Evolutionary conservation across 2,329 filamentous ascomycete genomes (phyloP), one percentile per base, ranked within the genome.

Genomic region (Colletotrichum navitas): DNA sequence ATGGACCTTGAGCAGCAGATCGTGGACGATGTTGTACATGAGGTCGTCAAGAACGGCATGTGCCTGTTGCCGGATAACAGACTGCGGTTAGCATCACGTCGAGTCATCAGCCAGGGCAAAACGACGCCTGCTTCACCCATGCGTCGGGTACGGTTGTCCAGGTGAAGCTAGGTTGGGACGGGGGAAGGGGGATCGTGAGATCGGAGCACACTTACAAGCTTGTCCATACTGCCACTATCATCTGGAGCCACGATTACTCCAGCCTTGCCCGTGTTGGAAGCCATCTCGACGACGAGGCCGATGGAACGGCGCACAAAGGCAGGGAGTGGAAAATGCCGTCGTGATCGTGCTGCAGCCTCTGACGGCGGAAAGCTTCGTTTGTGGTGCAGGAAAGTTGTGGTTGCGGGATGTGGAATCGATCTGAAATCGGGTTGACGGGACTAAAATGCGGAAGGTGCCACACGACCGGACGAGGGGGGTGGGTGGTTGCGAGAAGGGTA

Each of bases 11-110:
- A 94, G 86, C 74, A 94, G 85, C 63, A 94, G 86, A 79, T 93
- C 92, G 80, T 93, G 91, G 75, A 95, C 87, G 77, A 95, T 88
- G 80, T 93, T 94, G 83, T 92, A 90, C 73, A 95, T 84, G 67
- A 92, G 82, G 78, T 95, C 92, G 77, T 94, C 91, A 77, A 95
- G 86, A 72, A 95, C 88, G 29, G 87, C 83, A 78, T 90, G 87
- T 74, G 90, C 85, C 90, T 91, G 75, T 47, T 43, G 63, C 26
- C 32, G 61, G 56, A 63, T 66, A 58, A 36, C 62, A 66, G 39
- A 67, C 62, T 32, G 32, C 47, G 58, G 51, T 68, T 51, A 66
- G 73, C 64, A 68, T 58, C 52, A 47, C 43, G 18, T 52, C 58
- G 63, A 47, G 12, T 43, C 58, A 58, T 63, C 61, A 32, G 26